Conservation (phyloP, 2,329 filamentous ascomycete species). For the Botryosphaeria dothidea region DNA sequence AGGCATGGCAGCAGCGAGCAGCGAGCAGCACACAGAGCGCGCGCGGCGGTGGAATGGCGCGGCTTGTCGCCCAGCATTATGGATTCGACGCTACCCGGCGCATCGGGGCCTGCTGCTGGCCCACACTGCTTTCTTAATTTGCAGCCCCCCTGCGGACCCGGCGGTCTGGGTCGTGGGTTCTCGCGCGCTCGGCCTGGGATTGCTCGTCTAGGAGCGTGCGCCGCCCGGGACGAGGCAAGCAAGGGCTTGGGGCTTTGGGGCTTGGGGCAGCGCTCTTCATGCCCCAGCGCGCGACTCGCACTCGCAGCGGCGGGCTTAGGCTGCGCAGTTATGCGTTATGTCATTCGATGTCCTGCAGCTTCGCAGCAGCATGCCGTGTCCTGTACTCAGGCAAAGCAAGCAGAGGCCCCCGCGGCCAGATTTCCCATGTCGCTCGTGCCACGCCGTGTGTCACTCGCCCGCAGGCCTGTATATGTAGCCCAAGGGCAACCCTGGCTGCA, state of each 20-base stretch:
- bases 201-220: not conserved
- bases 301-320: not conserved
- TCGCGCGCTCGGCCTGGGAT: slow-evolving; percentile 13
- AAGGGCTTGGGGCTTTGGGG: not conserved
- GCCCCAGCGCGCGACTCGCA: slow-evolving; percentile 11
- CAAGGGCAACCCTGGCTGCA: not conserved
- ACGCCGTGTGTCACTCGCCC: not conserved
- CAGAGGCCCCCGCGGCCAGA: slow-evolving; percentile 5
- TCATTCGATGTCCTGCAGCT: not conserved
- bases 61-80: not conserved
- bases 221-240: slow-evolving; percentile 1
- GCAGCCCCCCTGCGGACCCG: slow-evolving; percentile 1
- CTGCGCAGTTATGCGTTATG: not conserved
- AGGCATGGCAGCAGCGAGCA: too few species aligned
- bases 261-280: not conserved
- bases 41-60: too few species aligned
- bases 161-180: not conserved
- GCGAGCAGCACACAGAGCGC: too few species aligned
- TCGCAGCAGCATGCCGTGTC: not conserved
- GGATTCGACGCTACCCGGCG: not conserved
- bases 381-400: slow-evolving; percentile 8
- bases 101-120: not conserved
- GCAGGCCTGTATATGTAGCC: not conserved
- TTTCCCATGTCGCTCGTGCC: slow-evolving; percentile 3
- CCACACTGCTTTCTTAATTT: slow-evolving; percentile 14